Percentiles rank a stretch among this genome's conserved stretches.
These are phyloP conservation scores for Plasmodium relictum DNA, from an alignment of 169 alveolate genomes.

Conservation along the genomic window DNA sequence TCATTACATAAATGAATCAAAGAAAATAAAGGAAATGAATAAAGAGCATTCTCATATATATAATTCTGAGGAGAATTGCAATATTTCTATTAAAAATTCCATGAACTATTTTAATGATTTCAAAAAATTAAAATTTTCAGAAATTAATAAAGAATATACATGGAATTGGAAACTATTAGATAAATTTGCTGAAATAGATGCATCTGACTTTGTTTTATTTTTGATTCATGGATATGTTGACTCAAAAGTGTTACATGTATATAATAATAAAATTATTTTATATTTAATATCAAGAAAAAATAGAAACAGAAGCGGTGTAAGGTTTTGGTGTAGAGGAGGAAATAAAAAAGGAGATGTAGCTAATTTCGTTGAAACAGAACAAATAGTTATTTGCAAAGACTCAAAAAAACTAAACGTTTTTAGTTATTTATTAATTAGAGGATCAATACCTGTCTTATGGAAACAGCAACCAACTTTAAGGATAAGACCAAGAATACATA, in stretches of 20 bases:
- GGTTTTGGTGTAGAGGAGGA: slow-evolving; percentile 96
- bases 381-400: slow-evolving; percentile 86
- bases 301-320: slow-evolving; percentile 93
- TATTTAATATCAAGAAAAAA: slow-evolving; percentile 90
- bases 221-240: slow-evolving; percentile 54
- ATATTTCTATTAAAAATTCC: background rate
- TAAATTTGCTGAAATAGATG: slow-evolving; percentile 26
- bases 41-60: background rate
- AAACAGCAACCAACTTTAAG: slow-evolving; percentile 84
- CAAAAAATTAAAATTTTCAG: slow-evolving; percentile 33
- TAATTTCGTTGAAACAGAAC: slow-evolving; percentile 97
- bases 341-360: slow-evolving; percentile 96
- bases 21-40: slow-evolving; percentile 12
- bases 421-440: slow-evolving; percentile 92
- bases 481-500: slow-evolving; percentile 51
- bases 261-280: slow-evolving; percentile 58
- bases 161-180: slow-evolving; percentile 72
- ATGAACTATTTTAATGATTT: slow-evolving; percentile 17
- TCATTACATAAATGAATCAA: slow-evolving; percentile 12
- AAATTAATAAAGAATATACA: slow-evolving; percentile 58
- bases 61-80: background rate
- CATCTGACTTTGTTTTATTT: slow-evolving; percentile 57
- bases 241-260: slow-evolving; percentile 45
- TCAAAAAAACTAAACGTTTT: slow-evolving; percentile 80
- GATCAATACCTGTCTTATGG: slow-evolving; percentile 98